Evolutionary conservation across 2,329 filamentous ascomycete species (phyloP).

Genomic region (Purpureocillium lavendulum): DNA sequence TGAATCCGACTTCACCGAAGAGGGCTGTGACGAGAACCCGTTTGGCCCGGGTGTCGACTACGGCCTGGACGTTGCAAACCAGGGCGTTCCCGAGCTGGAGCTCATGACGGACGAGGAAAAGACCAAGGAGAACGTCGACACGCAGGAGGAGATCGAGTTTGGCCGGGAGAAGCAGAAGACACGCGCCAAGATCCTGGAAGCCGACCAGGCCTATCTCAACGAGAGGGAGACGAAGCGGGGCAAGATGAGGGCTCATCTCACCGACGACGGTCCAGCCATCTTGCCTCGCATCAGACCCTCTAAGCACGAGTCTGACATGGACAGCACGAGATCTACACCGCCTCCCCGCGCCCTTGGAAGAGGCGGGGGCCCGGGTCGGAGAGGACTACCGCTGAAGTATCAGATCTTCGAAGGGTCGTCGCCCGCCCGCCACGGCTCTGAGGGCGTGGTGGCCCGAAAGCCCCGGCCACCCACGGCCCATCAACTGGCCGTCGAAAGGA

Average conservation of each 20-base stretch:
- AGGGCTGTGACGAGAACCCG: constrained; percentile 82
- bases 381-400: constrained; percentile 42
- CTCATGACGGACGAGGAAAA: constrained; percentile 59
- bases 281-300: constrained; percentile 55
- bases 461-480: constrained; percentile 72
- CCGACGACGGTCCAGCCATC: constrained; percentile 49
- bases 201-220: constrained; percentile 61
- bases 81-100: constrained; percentile 60
- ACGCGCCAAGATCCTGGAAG: constrained; percentile 65
- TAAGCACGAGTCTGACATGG: constrained; percentile 46
- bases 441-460: constrained; percentile 50
- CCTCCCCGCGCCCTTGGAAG: constrained; percentile 24
- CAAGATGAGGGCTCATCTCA: constrained; percentile 26
- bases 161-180: constrained; percentile 67
- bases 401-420: constrained; percentile 54
- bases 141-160: constrained; percentile 59
- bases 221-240: constrained; percentile 53
- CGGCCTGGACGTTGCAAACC: constrained; percentile 54
- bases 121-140: constrained; percentile 65
- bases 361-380: constrained; percentile 8
- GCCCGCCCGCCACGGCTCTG: constrained; percentile 45
- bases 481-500: constrained; percentile 72
- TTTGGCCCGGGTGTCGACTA: constrained; percentile 70
- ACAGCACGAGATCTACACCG: constrained; percentile 35
- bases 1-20: constrained; percentile 86